Evolutionary conservation across 139 green algal genomes (phyloP).

Genomic region (Picochlorum sp.): DNA sequence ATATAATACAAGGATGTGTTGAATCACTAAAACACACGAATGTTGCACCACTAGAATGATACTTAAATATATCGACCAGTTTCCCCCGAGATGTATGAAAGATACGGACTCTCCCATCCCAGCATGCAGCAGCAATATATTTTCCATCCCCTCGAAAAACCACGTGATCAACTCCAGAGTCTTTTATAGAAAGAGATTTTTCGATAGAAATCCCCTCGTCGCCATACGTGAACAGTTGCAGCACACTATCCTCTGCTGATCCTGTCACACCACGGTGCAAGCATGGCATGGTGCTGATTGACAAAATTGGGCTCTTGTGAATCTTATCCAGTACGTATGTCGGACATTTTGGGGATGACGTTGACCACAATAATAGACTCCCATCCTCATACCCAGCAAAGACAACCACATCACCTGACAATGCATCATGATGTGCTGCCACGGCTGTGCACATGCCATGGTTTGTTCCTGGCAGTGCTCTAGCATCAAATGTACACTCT

Average conservation of each 20-base stretch:
- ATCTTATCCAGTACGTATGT: slow-evolving; percentile 1
- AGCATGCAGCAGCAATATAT: slow-evolving; percentile 44
- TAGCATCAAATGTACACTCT: neutral
- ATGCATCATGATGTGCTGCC: slow-evolving; percentile 14
- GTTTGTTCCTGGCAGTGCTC: slow-evolving; percentile 9
- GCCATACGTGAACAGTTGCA: slow-evolving; percentile 16
- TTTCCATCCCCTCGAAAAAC: slow-evolving; percentile 34
- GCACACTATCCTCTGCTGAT: slow-evolving; percentile 29
- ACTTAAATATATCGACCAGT: slow-evolving; percentile 47
- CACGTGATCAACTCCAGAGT: slow-evolving; percentile 30
- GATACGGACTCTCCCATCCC: slow-evolving; percentile 46
- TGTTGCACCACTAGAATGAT: slow-evolving; percentile 34
- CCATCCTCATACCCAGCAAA: slow-evolving; percentile 45
- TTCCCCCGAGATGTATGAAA: slow-evolving; percentile 31
- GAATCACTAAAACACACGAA: slow-evolving; percentile 28
- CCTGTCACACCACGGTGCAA: slow-evolving; percentile 15
- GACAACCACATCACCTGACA: slow-evolving; percentile 8
- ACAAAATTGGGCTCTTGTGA: slow-evolving; percentile 42
- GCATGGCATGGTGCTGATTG: slow-evolving; percentile 16
- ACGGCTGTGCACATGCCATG: slow-evolving; percentile 38
- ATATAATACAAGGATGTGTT: slow-evolving; percentile 16
- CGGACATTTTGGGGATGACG: slow-evolving; percentile 5
- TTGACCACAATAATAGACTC: slow-evolving; percentile 35
- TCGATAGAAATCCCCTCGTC: neutral
- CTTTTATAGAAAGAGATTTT: neutral